phyloP scores from a whole-genome alignment of 1,284 basidiomycete species.

The Cutaneotrichosporon sp. region DNA sequence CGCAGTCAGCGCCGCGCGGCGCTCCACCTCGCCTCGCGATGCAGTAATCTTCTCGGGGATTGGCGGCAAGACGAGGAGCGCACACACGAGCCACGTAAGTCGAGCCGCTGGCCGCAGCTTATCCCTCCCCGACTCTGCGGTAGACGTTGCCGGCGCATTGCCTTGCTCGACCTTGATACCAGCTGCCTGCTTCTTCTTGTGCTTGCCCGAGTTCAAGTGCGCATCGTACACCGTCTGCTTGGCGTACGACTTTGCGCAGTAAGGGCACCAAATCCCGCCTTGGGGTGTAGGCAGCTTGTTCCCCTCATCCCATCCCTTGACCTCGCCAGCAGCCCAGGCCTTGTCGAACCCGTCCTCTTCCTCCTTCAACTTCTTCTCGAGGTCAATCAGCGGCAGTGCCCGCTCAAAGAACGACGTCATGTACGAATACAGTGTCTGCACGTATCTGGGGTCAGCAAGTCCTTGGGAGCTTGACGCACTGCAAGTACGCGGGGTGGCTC shows the following conservation, averaged over 20 bases:
- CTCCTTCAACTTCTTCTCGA: slow-evolving; percentile 67
- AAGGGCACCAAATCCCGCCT: slow-evolving; percentile 87
- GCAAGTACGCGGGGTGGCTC: slow-evolving; percentile 71
- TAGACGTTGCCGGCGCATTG: slow-evolving; percentile 28
- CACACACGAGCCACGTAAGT: slow-evolving; percentile 68
- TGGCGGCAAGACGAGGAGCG: slow-evolving; percentile 64
- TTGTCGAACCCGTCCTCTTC: slow-evolving; percentile 69
- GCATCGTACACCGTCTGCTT: slow-evolving; percentile 98
- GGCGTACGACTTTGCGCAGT: slow-evolving; percentile 89
- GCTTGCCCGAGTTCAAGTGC: slow-evolving; percentile 91
- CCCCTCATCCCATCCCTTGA: slow-evolving; percentile 72
- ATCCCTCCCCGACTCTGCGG: slow-evolving; percentile 54
- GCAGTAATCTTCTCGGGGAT: slow-evolving; percentile 68
- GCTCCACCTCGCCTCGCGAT: slow-evolving; percentile 93
- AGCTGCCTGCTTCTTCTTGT: slow-evolving; percentile 71
- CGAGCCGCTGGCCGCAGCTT: slow-evolving; percentile 70
- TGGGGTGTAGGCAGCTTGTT: slow-evolving; percentile 49
- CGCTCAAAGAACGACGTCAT: slow-evolving; percentile 81
- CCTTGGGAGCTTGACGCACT: slow-evolving; percentile 57
- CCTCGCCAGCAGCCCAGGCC: slow-evolving; percentile 74
- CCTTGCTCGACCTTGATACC: slow-evolving; percentile 49
- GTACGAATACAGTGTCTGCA: slow-evolving; percentile 77
- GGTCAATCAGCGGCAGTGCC: slow-evolving; percentile 80
- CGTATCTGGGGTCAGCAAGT: slow-evolving; percentile 61
- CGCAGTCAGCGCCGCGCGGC: slow-evolving; percentile 91